Conservation (phyloP, 768 basidiomycete genomes). For the Rubroboletus satanas region DNA sequence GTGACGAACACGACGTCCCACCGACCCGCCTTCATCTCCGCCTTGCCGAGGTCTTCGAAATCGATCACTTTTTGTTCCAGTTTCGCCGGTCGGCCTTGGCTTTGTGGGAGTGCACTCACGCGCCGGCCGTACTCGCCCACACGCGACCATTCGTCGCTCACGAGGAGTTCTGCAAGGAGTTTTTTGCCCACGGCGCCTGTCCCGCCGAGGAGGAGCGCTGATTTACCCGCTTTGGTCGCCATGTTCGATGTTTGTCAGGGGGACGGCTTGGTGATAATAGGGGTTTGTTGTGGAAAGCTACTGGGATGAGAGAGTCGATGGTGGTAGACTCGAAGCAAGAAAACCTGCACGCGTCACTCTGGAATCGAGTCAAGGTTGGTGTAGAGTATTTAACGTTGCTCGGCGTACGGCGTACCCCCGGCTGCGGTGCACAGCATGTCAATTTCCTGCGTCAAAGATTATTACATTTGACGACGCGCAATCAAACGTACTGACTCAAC, state of each 20-base stretch:
- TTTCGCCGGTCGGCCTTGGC: slow-evolving; percentile 46
- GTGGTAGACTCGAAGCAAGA: too few relatives aligned
- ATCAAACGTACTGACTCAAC: too few relatives aligned
- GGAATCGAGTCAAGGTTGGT: too few relatives aligned
- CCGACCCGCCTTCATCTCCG: slow-evolving; percentile 48
- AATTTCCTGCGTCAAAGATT: too few relatives aligned
- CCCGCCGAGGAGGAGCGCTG: slow-evolving; percentile 72
- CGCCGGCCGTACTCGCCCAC: slow-evolving; percentile 71
- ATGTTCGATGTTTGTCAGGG: not conserved
- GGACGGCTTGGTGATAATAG: too few relatives aligned
- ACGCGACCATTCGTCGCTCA: slow-evolving; percentile 48
- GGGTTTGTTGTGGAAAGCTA: too few relatives aligned
- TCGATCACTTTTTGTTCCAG: slow-evolving; percentile 65
- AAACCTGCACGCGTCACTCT: too few relatives aligned
- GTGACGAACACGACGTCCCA: slow-evolving; percentile 79
- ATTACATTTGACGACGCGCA: too few relatives aligned
- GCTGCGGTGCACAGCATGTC: too few relatives aligned
- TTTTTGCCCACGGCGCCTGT: slow-evolving; percentile 67
- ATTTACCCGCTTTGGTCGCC: slow-evolving; percentile 15
- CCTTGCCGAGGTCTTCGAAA: slow-evolving; percentile 60
- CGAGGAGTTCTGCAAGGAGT: slow-evolving; percentile 59
- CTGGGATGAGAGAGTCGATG: too few relatives aligned
- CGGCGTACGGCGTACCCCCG: too few relatives aligned
- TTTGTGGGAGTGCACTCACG: slow-evolving; percentile 43
- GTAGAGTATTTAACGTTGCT: too few relatives aligned